Percentiles rank a stretch among this genome's conserved stretches.
Evolutionary conservation across 441 rosid species (phyloP).

Genomic region (Brassica balearica): DNA sequence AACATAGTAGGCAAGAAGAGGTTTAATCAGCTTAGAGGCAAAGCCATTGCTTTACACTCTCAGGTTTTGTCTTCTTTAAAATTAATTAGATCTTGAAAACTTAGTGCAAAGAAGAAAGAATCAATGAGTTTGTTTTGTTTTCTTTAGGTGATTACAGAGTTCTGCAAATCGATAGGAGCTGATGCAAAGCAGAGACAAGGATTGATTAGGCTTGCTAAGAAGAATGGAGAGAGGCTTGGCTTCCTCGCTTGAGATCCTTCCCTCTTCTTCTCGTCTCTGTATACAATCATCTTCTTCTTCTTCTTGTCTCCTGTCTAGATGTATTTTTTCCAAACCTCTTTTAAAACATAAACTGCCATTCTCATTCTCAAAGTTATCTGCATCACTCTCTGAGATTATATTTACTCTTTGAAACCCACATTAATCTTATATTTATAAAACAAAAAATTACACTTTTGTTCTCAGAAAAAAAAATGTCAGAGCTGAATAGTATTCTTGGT

Average conservation of each 20-base stretch:
- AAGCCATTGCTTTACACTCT: constrained; percentile 97
- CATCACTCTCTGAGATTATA: neutral
- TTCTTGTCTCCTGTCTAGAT: constrained; percentile 7
- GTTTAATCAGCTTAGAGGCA: constrained; percentile 92
- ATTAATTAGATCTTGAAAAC: neutral
- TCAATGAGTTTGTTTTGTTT: neutral
- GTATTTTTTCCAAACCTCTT: constrained; percentile 1
- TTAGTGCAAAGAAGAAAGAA: neutral
- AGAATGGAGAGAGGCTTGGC: constrained; percentile 93
- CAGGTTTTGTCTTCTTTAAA: constrained; percentile 50
- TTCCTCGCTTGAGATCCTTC: constrained; percentile 67
- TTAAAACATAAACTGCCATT: constrained; percentile 16
- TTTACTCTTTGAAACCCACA: neutral
- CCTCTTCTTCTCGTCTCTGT: constrained; percentile 17
- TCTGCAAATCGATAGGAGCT: constrained; percentile 95
- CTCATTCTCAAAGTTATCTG: neutral
- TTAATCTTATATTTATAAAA: neutral
- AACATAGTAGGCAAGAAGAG: constrained; percentile 77
- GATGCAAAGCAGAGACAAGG: constrained; percentile 97
- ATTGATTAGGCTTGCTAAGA: constrained; percentile 87
- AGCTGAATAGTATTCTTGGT: neutral
- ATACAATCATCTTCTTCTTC: constrained; percentile 16
- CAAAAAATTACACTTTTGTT: neutral
- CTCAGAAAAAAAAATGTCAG: neutral
- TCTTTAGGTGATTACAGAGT: constrained; percentile 80